These are phyloP conservation scores for Otatea glauca DNA, from an alignment of 176 grass and related monocot genomes.

Conservation along the genomic window DNA sequence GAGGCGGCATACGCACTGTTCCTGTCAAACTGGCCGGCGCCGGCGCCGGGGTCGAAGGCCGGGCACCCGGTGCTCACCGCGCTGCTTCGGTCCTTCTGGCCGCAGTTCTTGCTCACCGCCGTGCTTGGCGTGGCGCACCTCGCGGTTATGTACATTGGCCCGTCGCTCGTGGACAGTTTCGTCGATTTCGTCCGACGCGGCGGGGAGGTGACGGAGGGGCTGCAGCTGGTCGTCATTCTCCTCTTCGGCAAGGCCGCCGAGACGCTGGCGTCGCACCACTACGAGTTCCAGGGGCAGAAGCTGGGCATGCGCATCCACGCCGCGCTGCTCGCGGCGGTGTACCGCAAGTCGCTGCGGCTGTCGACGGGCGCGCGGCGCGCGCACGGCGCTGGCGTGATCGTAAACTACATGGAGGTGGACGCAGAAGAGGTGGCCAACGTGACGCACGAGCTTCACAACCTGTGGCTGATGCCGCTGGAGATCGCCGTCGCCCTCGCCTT, in stretches of 20 bases:
- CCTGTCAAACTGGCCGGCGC: conserved; percentile 54
- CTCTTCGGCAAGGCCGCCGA: conserved; percentile 62
- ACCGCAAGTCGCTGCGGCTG: conserved; percentile 73
- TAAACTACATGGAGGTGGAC: conserved; percentile 85
- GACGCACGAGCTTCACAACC: conserved; percentile 64
- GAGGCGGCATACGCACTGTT: conserved; percentile 50
- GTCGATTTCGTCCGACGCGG: conserved; percentile 52
- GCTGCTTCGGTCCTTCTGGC: conserved; percentile 68
- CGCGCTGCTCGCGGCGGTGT: conserved; percentile 59
- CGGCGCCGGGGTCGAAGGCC: conserved; percentile 14
- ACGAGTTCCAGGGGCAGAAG: conserved; percentile 72
- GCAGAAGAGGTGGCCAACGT: conserved; percentile 66
- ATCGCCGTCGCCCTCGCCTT: conserved; percentile 59
- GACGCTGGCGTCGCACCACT: conserved; percentile 65
- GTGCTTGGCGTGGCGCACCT: conserved; percentile 55
- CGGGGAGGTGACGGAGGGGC: conserved; percentile 32
- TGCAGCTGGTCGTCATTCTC: conserved; percentile 49
- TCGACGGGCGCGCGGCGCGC: conserved; percentile 63
- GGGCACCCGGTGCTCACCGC: conserved; percentile 39
- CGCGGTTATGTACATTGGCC: conserved; percentile 79
- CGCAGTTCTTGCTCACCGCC: conserved; percentile 52
- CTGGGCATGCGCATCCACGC: conserved; percentile 69
- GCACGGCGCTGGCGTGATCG: conserved; percentile 60
- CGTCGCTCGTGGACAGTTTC: conserved; percentile 63
- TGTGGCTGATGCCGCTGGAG: conserved; percentile 77